Percentiles rank a stretch among this genome's conserved stretches.
Conservation (phyloP, 768 basidiomycete species). For the Mycena alexandri region DNA sequence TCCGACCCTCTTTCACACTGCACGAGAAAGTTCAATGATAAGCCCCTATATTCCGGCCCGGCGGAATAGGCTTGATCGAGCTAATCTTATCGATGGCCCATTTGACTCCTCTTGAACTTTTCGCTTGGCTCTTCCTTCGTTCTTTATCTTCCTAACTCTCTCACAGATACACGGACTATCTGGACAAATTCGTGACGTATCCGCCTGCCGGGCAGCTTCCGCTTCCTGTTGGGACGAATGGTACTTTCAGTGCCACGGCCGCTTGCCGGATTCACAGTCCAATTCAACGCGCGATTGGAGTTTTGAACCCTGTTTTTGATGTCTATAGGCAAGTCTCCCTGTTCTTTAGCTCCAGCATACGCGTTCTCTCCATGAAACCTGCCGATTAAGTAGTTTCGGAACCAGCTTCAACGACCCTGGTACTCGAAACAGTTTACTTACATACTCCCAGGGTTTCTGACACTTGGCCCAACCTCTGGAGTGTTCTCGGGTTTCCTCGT, state of each 20-base stretch:
- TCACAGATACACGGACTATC: slow-evolving; percentile 63
- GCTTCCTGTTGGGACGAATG: slow-evolving; percentile 64
- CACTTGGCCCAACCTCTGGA: slow-evolving; percentile 65
- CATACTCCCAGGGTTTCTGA: slow-evolving; percentile 58
- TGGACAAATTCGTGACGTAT: slow-evolving; percentile 71
- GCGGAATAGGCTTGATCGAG: no score
- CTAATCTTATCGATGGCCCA: no score
- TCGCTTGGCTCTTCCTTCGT: no score
- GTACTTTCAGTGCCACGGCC: slow-evolving; percentile 54
- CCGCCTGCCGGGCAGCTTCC: slow-evolving; percentile 74
- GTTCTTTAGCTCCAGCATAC: neutral
- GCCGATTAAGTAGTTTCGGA: neutral
- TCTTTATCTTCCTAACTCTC: no score
- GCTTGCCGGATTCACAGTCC: slow-evolving; percentile 61
- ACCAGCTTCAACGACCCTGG: neutral
- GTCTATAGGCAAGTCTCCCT: slow-evolving; percentile 57
- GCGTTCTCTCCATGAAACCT: no score
- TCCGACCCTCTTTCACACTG: no score
- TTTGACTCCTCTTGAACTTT: no score
- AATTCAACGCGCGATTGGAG: slow-evolving; percentile 61
- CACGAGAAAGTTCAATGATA: no score
- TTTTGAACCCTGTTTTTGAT: slow-evolving; percentile 70
- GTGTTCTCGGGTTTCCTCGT: slow-evolving; percentile 78
- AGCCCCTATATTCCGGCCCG: no score
- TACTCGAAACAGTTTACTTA: neutral